phyloP scores from a whole-genome alignment of 768 basidiomycete species.

The Amylocystis lapponica region DNA sequence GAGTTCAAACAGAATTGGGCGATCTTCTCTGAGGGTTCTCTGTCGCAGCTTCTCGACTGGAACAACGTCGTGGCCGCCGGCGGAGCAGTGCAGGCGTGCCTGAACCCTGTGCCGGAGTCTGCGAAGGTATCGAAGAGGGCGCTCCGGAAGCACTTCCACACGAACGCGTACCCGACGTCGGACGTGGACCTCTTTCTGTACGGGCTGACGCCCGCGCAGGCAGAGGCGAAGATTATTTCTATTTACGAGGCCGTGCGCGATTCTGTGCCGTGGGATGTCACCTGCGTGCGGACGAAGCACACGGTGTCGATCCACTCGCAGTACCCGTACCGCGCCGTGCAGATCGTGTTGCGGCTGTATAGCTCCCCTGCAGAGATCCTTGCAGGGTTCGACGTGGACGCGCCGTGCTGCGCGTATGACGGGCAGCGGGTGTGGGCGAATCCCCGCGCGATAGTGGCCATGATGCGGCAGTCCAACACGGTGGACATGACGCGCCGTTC shows the following conservation, averaged over 20 bases:
- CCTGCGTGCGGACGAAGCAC: slow-evolving; percentile 61
- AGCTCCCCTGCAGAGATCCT: slow-evolving; percentile 59
- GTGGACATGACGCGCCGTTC: slow-evolving; percentile 59
- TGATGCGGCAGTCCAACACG: slow-evolving; percentile 62
- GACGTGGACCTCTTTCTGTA: slow-evolving; percentile 62
- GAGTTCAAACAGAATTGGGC: slow-evolving; percentile 62
- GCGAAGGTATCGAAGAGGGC: slow-evolving; percentile 48
- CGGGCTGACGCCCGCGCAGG: slow-evolving; percentile 53
- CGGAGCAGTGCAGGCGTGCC: slow-evolving; percentile 53
- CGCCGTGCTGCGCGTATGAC: slow-evolving; percentile 53
- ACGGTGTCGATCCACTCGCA: slow-evolving; percentile 58
- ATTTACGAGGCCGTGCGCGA: slow-evolving; percentile 63
- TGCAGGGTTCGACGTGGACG: slow-evolving; percentile 64
- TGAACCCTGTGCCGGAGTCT: slow-evolving; percentile 43
- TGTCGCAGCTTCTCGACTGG: slow-evolving; percentile 56
- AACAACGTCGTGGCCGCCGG: slow-evolving; percentile 60
- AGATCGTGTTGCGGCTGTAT: slow-evolving; percentile 64
- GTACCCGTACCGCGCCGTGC: slow-evolving; percentile 64
- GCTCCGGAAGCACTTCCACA: slow-evolving; percentile 54
- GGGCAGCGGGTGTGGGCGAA: slow-evolving; percentile 53
- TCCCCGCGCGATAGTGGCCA: slow-evolving; percentile 51
- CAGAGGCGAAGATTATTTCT: slow-evolving; percentile 50
- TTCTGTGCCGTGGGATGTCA: slow-evolving; percentile 64
- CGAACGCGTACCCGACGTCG: slow-evolving; percentile 48
- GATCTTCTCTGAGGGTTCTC: slow-evolving; percentile 56